Evolutionary conservation across 805 yeast species (phyloP).

Genomic region (Trichomonascus vanleenenianus): DNA sequence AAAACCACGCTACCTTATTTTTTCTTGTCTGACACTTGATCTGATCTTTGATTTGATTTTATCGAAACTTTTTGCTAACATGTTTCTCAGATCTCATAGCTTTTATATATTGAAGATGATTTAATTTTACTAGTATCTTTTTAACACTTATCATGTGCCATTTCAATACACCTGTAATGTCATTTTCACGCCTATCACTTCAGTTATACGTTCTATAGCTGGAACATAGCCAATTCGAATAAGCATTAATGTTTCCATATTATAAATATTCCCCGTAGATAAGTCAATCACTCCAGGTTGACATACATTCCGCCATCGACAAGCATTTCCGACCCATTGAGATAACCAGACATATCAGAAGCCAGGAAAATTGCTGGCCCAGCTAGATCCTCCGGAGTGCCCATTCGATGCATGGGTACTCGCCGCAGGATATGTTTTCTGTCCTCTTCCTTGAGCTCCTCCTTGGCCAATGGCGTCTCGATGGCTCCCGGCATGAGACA

Average conservation of each 20-base stretch:
- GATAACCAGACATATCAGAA: slow-evolving; percentile 10
- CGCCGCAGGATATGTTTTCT: not conserved
- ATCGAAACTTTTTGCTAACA: not conserved
- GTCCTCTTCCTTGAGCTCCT: slow-evolving; percentile 2
- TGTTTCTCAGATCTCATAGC: not conserved
- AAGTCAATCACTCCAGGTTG: slow-evolving; percentile 11
- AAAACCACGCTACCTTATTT: slow-evolving; percentile 93
- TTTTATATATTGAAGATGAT: not conserved
- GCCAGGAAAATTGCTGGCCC: slow-evolving; percentile 22
- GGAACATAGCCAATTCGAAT: too few species aligned
- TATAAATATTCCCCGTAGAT: too few species aligned
- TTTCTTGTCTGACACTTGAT: slow-evolving; percentile 23
- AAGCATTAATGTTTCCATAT: too few species aligned
- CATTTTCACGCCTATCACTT: too few species aligned
- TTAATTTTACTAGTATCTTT: not conserved
- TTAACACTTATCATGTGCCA: too few species aligned
- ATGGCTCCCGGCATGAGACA: slow-evolving; percentile 13
- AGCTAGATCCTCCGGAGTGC: slow-evolving; percentile 19
- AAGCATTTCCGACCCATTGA: slow-evolving; percentile 12
- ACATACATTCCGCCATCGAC: slow-evolving; percentile 14
- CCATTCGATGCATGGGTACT: slow-evolving; percentile 19
- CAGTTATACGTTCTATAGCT: too few species aligned
- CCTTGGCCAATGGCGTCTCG: slow-evolving; percentile 10
- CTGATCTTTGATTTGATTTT: not conserved
- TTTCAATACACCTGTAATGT: too few species aligned